Evolutionary conservation across 2,329 filamentous ascomycete species (phyloP).

Genomic region (Aspergillus melleus): DNA sequence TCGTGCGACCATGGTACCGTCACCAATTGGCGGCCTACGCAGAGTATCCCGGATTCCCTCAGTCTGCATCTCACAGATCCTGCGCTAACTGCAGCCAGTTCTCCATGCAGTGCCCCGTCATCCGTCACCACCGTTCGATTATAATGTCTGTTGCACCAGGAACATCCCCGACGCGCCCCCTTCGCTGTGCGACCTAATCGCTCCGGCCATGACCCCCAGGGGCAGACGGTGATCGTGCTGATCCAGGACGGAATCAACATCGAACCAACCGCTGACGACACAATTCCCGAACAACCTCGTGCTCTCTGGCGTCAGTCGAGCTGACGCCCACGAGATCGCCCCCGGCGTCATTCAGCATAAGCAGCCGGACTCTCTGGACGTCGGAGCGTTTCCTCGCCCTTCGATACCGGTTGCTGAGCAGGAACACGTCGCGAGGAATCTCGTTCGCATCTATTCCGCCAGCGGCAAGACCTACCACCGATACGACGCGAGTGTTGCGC

Average conservation of each 20-base stretch:
- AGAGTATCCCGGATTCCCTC: slow-evolving; percentile 14
- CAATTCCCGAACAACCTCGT: slow-evolving; percentile 55
- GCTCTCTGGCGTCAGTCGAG: too few relatives aligned
- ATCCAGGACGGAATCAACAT: slow-evolving; percentile 67
- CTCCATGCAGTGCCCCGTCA: slow-evolving; percentile 47
- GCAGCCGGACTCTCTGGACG: too few relatives aligned
- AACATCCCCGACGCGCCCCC: slow-evolving; percentile 59
- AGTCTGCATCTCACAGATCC: not conserved
- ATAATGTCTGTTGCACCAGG: slow-evolving; percentile 61
- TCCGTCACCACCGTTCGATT: slow-evolving; percentile 49
- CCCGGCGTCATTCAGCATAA: too few relatives aligned
- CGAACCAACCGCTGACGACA: slow-evolving; percentile 53
- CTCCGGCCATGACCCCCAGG: slow-evolving; percentile 51
- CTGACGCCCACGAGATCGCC: too few relatives aligned
- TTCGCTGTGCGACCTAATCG: slow-evolving; percentile 49
- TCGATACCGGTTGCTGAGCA: not conserved
- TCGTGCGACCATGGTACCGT: slow-evolving; percentile 58
- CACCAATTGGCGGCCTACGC: slow-evolving; percentile 51
- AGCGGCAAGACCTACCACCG: slow-evolving; percentile 46
- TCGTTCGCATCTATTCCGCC: slow-evolving; percentile 51
- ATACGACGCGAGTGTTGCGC: slow-evolving; percentile 35
- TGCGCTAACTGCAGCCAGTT: slow-evolving; percentile 34
- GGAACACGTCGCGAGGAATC: slow-evolving; percentile 28
- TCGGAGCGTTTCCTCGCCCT: slow-evolving; percentile 43
- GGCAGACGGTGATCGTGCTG: slow-evolving; percentile 56